Conservation (phyloP, 139 green algal genomes). For the Chlamydomonas asymmetrica region DNA sequence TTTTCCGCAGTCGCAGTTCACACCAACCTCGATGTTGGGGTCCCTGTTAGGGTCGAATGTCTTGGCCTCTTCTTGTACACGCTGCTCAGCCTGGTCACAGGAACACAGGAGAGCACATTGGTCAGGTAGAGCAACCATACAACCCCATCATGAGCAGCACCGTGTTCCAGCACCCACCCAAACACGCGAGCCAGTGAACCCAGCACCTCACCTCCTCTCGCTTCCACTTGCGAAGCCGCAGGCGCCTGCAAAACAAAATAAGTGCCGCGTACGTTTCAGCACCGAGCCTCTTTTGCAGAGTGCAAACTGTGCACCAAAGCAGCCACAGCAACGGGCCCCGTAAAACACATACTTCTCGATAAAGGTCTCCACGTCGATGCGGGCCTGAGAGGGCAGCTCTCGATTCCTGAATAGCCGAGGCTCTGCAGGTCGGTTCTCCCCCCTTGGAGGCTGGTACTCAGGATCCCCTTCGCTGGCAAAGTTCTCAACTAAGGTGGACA, state of each 20-base stretch:
- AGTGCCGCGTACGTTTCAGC: background rate
- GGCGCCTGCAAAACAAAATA: constrained; percentile 42
- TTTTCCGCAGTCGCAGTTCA: constrained; percentile 4
- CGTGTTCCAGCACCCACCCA: background rate
- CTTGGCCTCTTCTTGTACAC: constrained; percentile 54
- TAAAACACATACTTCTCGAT: constrained; percentile 64
- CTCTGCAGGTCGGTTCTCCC: constrained; percentile 33
- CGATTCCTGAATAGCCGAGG: constrained; percentile 65
- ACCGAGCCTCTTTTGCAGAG: background rate
- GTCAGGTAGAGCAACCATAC: background rate
- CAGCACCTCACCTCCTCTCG: constrained; percentile 43
- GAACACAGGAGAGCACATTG: background rate
- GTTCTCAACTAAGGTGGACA: constrained; percentile 59
- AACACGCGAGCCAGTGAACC: background rate
- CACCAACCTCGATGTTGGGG: constrained; percentile 64
- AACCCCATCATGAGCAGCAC: constrained; percentile 1
- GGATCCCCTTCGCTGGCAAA: constrained; percentile 72
- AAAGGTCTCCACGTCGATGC: constrained; percentile 71
- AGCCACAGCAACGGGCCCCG: background rate
- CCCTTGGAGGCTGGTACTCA: constrained; percentile 73
- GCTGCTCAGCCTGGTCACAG: constrained; percentile 36
- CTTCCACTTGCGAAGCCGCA: constrained; percentile 50
- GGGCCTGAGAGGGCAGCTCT: constrained; percentile 69
- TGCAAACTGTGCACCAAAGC: background rate
- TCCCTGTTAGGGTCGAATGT: constrained; percentile 76